Percentiles rank a stretch among this genome's conserved stretches.
phyloP scores from a whole-genome alignment of 257 asterid genomes.

The Ajuga chamaepitys region DNA sequence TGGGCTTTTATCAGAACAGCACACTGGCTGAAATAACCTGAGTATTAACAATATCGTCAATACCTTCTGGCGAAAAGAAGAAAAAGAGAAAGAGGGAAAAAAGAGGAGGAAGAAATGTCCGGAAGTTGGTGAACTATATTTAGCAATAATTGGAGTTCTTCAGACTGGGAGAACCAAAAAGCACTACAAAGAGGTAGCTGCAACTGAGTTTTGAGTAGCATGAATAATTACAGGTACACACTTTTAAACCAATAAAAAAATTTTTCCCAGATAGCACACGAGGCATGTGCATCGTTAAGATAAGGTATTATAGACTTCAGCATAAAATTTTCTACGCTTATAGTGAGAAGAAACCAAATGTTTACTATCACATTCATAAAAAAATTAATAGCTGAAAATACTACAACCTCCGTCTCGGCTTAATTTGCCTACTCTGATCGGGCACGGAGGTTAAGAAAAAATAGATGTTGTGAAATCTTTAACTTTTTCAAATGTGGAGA shows the following conservation, averaged over 20 bases:
- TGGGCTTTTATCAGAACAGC: not conserved
- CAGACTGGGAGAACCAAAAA: not conserved
- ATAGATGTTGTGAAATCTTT: too few relatives aligned
- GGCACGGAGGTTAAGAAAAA: too few relatives aligned
- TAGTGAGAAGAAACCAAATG: not conserved
- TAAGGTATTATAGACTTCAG: not conserved
- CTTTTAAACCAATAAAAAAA: slow-evolving; percentile 5
- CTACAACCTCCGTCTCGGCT: too few relatives aligned
- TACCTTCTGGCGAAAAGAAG: not conserved
- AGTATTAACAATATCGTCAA: not conserved
- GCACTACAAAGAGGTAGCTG: not conserved
- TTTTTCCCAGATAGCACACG: not conserved
- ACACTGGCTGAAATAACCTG: not conserved
- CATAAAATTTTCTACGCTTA: not conserved
- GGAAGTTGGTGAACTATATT: not conserved
- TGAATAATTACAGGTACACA: not conserved
- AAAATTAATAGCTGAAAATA: not conserved
- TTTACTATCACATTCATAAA: not conserved
- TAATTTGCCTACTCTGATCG: too few relatives aligned
- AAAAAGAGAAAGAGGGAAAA: too few relatives aligned
- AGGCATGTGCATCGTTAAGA: not conserved
- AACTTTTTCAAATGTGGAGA: too few relatives aligned
- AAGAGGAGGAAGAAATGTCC: not conserved
- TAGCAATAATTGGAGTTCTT: not conserved
- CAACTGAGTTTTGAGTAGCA: not conserved